Evolutionary conservation across 2,329 filamentous ascomycete species (phyloP).

Genomic region (Aspergillus phoenicis): DNA sequence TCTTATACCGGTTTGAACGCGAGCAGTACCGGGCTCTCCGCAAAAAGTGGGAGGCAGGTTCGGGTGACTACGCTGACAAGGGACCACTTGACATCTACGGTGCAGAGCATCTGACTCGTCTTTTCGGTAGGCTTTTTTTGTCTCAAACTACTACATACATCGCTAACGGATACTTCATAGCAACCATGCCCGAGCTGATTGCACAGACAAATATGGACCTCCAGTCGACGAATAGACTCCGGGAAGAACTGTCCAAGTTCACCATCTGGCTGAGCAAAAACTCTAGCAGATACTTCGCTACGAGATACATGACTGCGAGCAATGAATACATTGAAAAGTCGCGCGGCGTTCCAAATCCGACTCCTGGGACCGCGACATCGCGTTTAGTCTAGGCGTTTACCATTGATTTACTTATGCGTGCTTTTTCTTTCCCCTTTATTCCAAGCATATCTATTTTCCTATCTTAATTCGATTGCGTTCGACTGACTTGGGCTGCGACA

Average conservation of each 20-base stretch:
- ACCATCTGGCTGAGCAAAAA: slow-evolving; percentile 81
- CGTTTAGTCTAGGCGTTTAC: slow-evolving; percentile 25
- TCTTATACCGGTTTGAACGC: slow-evolving; percentile 93
- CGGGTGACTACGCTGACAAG: slow-evolving; percentile 69
- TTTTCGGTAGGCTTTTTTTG: slow-evolving; percentile 69
- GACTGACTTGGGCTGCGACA: not conserved
- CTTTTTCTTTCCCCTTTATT: not conserved
- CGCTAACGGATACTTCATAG: slow-evolving; percentile 50
- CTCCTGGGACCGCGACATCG: slow-evolving; percentile 37
- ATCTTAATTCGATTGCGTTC: not conserved
- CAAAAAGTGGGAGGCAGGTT: slow-evolving; percentile 66
- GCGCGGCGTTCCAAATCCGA: slow-evolving; percentile 32
- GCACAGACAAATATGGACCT: slow-evolving; percentile 98
- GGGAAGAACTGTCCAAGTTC: slow-evolving; percentile 86
- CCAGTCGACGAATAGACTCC: slow-evolving; percentile 82
- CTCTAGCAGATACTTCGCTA: slow-evolving; percentile 71
- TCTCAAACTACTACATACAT: slow-evolving; percentile 1
- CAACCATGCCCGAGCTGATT: slow-evolving; percentile 87
- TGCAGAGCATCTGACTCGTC: slow-evolving; percentile 83
- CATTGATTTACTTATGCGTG: not conserved
- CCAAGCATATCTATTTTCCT: not conserved
- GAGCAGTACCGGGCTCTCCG: slow-evolving; percentile 80
- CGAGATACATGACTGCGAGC: slow-evolving; percentile 46
- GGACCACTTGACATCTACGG: slow-evolving; percentile 82
- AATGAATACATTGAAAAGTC: slow-evolving; percentile 44